phyloP scores from a whole-genome alignment of 2,329 filamentous ascomycete genomes.

The Phialocephala sp. region DNA sequence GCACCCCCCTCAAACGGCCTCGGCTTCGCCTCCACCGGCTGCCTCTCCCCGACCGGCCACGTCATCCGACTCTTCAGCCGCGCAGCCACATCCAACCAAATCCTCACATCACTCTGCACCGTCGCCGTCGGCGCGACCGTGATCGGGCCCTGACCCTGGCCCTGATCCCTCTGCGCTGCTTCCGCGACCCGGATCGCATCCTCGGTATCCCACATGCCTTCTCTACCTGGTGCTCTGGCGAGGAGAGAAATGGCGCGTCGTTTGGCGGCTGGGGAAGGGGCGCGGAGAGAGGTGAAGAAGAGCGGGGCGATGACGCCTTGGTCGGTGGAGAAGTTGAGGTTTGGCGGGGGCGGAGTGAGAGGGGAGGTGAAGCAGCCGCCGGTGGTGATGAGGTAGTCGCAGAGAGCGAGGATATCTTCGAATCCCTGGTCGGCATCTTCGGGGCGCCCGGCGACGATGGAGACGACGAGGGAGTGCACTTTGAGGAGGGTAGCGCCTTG shows the following conservation, averaged over 20 bases:
- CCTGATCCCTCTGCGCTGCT: conserved; percentile 18
- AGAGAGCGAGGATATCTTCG: conserved; percentile 34
- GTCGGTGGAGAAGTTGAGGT: conserved; percentile 32
- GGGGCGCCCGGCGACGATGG: conserved; percentile 29
- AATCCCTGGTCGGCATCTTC: conserved; percentile 29
- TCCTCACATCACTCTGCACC: conserved; percentile 21
- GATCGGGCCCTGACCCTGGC: conserved; percentile 13
- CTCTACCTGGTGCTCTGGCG: conserved; percentile 31
- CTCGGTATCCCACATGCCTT: conserved; percentile 40
- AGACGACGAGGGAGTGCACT: conserved; percentile 34
- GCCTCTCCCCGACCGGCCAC: conserved; percentile 29
- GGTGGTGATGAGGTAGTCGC: conserved; percentile 28
- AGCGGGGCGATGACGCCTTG: conserved; percentile 38
- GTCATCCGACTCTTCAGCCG: conserved; percentile 27
- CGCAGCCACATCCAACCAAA: conserved; percentile 23
- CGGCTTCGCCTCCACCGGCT: background rate
- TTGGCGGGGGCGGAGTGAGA: conserved; percentile 7
- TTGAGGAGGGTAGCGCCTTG: conserved; percentile 56
- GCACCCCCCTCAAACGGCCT: background rate
- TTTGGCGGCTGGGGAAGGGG: conserved; percentile 24
- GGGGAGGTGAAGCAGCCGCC: conserved; percentile 10
- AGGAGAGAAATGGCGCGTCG: conserved; percentile 34
- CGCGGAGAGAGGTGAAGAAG: conserved; percentile 34
- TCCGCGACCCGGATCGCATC: conserved; percentile 32
- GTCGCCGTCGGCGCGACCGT: conserved; percentile 17